Base-by-base conservation (phyloP, 2,329 filamentous ascomycete genomes). In the Geosmithia morbida region DNA sequence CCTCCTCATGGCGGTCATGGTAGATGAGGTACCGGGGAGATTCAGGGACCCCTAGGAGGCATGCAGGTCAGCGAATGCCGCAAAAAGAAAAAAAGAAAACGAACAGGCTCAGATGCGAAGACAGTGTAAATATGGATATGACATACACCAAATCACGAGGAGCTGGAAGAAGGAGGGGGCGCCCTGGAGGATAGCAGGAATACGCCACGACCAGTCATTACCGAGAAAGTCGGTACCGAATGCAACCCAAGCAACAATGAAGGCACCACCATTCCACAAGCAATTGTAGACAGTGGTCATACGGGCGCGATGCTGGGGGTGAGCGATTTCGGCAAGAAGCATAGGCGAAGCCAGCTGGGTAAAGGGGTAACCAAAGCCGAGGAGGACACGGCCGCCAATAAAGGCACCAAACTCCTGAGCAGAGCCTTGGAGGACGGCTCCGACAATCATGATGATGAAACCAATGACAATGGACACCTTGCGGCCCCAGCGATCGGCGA, bases 231-330 rank as follows among this genome's bases (percentile, higher is more conserved):
- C 65, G 1, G 80, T 83, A 30, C 76, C 79, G 66, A 79, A 81
- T 33, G 78, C 77, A 45, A 82, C 69, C 65, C 75, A 77, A 3
- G 76, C 75, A 29, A 79, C 77, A 46, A 80, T 53, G n/a, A 71
- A 58, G 14, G 68, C 67, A 39, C 77, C 78, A 48, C 79, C 60
- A 58, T 82, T 81, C 79, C 79, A 85, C 46, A 83, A 61, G 54
- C 76, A 81, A 61, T 84, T 83, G 63, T 83, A 83, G 49, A 83
- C 69, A 14, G 79, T 70, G 1, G 79, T 83, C 44, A 83, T 69
- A 26, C 73, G 74, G 29, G 72, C 79, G 57, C 80, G 75, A 57
- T 85, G 79, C 56, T 83, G 80, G 20, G 80, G 79, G 56, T 84
- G 80, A 62, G 74, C 77, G 50, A 84, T 72, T 65, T 84, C 81